These are phyloP conservation scores for Plasmodium vivax DNA, from an alignment of 169 alveolate genomes.

Conservation along the genomic window DNA sequence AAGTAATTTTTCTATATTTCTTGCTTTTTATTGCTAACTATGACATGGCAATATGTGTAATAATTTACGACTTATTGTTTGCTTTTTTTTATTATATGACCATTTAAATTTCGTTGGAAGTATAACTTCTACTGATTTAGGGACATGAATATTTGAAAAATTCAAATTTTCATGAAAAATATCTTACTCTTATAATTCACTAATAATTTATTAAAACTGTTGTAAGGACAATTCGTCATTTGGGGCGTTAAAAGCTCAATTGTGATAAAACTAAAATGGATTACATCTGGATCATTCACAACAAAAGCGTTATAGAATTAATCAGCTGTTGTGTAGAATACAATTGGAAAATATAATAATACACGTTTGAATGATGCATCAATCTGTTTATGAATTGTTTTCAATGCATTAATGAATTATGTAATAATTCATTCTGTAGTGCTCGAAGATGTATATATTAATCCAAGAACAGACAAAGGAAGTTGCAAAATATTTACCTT, in stretches of 20 bases:
- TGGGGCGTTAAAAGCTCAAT: neutral
- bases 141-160: neutral
- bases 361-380: neutral
- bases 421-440: neutral
- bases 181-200: neutral
- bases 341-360: neutral
- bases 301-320: neutral
- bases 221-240: neutral
- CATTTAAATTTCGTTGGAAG: neutral
- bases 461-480: neutral
- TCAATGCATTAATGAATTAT: neutral
- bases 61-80: neutral
- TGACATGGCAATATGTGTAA: neutral
- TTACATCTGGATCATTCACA: neutral
- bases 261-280: neutral
- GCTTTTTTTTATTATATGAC: neutral
- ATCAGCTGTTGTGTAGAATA: neutral
- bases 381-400: neutral
- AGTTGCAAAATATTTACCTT: neutral
- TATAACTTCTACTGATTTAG: neutral
- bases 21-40: neutral
- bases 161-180: neutral
- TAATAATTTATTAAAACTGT: neutral
- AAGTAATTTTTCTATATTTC: too few relatives aligned
- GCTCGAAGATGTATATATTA: neutral